Evolutionary conservation across 208 protist genomes (phyloP), one percentile per base, ranked within the genome.

Genomic region (Acanthamoeba royreba): DNA sequence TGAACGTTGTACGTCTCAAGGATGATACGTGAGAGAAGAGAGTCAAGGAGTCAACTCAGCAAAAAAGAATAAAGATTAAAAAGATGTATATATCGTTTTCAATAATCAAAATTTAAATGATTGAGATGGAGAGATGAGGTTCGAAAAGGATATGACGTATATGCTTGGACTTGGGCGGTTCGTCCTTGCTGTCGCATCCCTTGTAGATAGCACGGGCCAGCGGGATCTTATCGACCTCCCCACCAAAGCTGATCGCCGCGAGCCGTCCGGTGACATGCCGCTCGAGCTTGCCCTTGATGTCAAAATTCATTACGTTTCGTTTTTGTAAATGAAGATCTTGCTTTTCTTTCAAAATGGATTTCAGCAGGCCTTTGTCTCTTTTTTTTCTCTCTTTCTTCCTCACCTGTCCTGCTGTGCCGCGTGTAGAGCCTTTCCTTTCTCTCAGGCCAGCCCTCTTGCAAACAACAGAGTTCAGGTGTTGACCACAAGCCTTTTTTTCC

Each of bases 1-100:
- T 91, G 28, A 1, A 91, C 85, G 22, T 91, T 91, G 55, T 91
- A 53, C 85, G 85, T 91, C n/a, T 91, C 85, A 2, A 91, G 85
- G 19, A 91, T 49, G 31, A 91, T 38, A 28, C 85, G 77, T 87
- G 28, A 15, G 77, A 38, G 31, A 4, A 77, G 31, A 77, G 2
- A 35, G 47, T 49, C 47, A 61, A 87, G 47, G 77, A 58, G 19
- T 11, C 74, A 86, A 7, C 19, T 1, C 9, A 86, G 42, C 46
- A n/a, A 3, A 9, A 13, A 28, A 28, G n/a, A 46, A 13, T 4
- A 17, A 17, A 11, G 17, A 49, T 28, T 15, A 17, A 81, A 4
- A 49, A 15, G 25, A 28, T 83, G 35, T 19, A 7, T 8, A n/a
- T 11, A 42, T 1, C 13, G 28, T 11, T 1, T 7, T 3, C 5